A percentile compares a stretch with the other conserved stretches of the same genome.
Evolutionary conservation across 257 asterid species (phyloP).

Genomic region (Fraxinus quadrangulata): DNA sequence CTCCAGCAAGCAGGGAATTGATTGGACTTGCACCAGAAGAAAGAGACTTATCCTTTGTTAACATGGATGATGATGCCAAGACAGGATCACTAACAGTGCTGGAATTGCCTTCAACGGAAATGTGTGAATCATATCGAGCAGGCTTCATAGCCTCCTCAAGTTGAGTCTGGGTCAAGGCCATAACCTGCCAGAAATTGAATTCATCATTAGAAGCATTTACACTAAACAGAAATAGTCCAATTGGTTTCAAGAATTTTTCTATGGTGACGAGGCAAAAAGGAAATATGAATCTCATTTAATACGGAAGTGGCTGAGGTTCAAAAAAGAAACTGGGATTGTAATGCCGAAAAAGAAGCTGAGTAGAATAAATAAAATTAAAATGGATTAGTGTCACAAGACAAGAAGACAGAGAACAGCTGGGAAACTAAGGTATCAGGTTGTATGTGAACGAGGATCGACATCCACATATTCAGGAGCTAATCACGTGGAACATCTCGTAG

Average conservation of each 20-base stretch:
- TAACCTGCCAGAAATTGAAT: conserved; percentile 59
- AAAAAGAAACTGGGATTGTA: neutral
- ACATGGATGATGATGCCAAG: conserved; percentile 56
- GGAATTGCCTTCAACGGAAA: conserved; percentile 66
- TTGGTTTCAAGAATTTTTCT: neutral
- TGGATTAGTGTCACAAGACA: neutral
- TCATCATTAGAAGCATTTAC: neutral
- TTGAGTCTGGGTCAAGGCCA: conserved; percentile 86
- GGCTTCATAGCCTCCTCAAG: conserved; percentile 92
- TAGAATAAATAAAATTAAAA: neutral
- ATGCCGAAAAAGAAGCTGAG: neutral
- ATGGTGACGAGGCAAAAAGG: conserved; percentile 13
- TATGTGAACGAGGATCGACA: neutral
- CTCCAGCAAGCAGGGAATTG: conserved; percentile 93
- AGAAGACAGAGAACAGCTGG: neutral
- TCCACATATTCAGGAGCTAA: neutral
- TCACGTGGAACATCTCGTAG: neutral
- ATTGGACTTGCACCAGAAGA: conserved; percentile 79
- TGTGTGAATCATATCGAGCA: conserved; percentile 58
- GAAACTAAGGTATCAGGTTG: neutral
- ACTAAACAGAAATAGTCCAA: neutral
- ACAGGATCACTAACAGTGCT: conserved; percentile 53
- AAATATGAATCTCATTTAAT: conserved; percentile 5
- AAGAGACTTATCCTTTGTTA: conserved; percentile 64
- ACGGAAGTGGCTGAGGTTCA: neutral